Evolutionary conservation across 2,329 filamentous ascomycete species (phyloP), one percentile per base, ranked within the genome.

Genomic region (Metarhizium brunneum): DNA sequence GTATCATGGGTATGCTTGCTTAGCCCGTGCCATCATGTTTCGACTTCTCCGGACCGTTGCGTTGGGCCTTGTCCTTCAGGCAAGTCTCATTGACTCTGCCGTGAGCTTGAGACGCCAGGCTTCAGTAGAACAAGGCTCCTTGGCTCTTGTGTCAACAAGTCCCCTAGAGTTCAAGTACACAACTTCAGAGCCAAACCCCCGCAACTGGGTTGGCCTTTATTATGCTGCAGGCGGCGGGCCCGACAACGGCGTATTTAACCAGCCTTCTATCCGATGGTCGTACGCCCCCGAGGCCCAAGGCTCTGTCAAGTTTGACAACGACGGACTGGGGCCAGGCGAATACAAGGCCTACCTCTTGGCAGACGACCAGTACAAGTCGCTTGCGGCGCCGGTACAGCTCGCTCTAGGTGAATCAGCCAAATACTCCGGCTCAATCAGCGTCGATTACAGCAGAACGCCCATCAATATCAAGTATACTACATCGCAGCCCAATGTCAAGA

Each of bases 181-280:
- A 13, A 70, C 67, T 0, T 32, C 57, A 0, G 43, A 59, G 1
- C 55, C 68, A 4, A 54, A 62, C 45, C 42, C 54, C 5, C 65
- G 50, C 10, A 73, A 73, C 59, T 73, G 70, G 70, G 57, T 73
- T 14, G 71, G 70, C 36, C 45, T 72, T 13, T 73, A 67, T 56
- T 58, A 59, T 36, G 60, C 62, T 10, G 60, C 62, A 0, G 65
- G 64, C 6, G 69, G 68, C 14, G 68, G 64, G 6, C 69, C 70
- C 1, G 61, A 64, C 58, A 18, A 59, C 59, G 1, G 53, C 59
- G 0, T 65, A 69, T 0, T 55, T 69, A 3, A 57, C 56, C 30
- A 52, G 3, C 25, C 47, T n/a, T 49, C 47, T 14, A 30, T 49
- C 20, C 47, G 47, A 4, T 73, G 70, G 71, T 59, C 58, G 0